These are phyloP conservation scores for Laguncularia racemosa DNA, from an alignment of 345 rosid species.

Conservation along the genomic window DNA sequence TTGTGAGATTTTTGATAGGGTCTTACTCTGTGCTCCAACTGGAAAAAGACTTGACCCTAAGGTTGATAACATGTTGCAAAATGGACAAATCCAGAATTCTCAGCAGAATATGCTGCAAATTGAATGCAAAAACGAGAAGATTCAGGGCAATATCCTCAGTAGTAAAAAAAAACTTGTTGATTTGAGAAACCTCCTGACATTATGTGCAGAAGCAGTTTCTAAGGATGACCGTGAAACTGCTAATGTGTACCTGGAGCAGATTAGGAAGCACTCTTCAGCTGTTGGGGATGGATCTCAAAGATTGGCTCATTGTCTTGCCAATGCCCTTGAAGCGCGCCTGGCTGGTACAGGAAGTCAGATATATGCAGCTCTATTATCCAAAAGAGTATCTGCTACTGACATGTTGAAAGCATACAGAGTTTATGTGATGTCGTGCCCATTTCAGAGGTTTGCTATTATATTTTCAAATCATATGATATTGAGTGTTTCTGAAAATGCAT, in stretches of 20 bases:
- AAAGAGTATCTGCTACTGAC: conserved; percentile 23
- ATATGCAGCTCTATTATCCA: conserved; percentile 11
- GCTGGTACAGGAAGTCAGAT: conserved; percentile 18
- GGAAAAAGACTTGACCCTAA: neutral
- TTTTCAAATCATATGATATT: conserved; percentile 29
- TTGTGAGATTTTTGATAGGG: conserved; percentile 31
- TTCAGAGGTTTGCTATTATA: conserved; percentile 27
- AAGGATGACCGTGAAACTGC: conserved; percentile 25
- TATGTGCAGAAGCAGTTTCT: conserved; percentile 39
- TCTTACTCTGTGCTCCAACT: conserved; percentile 20
- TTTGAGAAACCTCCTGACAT: conserved; percentile 28
- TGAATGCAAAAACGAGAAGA: conserved; percentile 15
- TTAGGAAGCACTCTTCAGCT: conserved; percentile 32
- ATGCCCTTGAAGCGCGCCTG: conserved; percentile 40
- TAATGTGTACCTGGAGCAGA: conserved; percentile 29
- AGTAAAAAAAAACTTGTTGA: conserved; percentile 29
- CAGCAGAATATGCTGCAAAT: conserved; percentile 10
- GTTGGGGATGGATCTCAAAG: conserved; percentile 37
- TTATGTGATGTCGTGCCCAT: conserved; percentile 24
- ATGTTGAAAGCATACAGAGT: conserved; percentile 33
- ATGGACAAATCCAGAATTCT: conserved; percentile 6
- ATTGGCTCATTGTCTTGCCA: conserved; percentile 37
- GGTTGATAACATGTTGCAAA: neutral
- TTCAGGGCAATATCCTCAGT: conserved; percentile 6
- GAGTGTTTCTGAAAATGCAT: conserved; percentile 18